Percentiles rank a stretch among this genome's conserved stretches.
phyloP scores from a whole-genome alignment of 2,329 filamentous ascomycete species.

The Escovopsis sp. region DNA sequence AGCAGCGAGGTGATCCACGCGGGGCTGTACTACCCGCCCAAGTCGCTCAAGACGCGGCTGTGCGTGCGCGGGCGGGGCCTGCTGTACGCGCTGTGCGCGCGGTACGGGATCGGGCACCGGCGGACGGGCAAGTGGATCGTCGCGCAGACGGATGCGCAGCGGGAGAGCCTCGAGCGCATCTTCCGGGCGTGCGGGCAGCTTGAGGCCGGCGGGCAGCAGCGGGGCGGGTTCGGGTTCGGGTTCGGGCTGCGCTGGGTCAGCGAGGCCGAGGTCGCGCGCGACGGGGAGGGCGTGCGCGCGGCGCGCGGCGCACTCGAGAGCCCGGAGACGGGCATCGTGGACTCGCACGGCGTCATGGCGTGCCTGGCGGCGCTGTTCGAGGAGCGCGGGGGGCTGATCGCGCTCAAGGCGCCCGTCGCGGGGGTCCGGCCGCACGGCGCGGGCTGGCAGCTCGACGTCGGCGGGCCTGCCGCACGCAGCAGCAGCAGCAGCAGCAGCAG shows the following conservation, averaged over 20 bases:
- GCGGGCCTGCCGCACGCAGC: slow-evolving; percentile 31
- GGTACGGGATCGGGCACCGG: slow-evolving; percentile 51
- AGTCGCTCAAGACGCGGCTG: slow-evolving; percentile 66
- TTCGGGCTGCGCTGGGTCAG: slow-evolving; percentile 63
- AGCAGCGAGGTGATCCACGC: slow-evolving; percentile 97
- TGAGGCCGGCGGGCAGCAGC: too few relatives aligned
- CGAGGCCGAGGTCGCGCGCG: slow-evolving; percentile 40
- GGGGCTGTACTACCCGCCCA: slow-evolving; percentile 73
- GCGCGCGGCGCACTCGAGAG: slow-evolving; percentile 65
- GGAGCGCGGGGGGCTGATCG: slow-evolving; percentile 58
- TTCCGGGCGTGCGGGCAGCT: slow-evolving; percentile 25
- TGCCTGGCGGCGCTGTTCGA: slow-evolving; percentile 65
- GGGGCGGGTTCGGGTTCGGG: slow-evolving; percentile 10
- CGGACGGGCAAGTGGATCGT: slow-evolving; percentile 91
- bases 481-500: slow-evolving; percentile 17
- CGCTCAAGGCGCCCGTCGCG: slow-evolving; percentile 52
- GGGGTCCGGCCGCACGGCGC: slow-evolving; percentile 37
- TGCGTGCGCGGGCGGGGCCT: slow-evolving; percentile 65
- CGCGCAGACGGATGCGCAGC: slow-evolving; percentile 62
- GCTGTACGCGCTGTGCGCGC: slow-evolving; percentile 64
- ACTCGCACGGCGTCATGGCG: slow-evolving; percentile 74
- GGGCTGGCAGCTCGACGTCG: slow-evolving; percentile 56
- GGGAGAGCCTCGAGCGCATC: slow-evolving; percentile 41
- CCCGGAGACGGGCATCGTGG: slow-evolving; percentile 77
- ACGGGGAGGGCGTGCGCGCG: slow-evolving; percentile 66